phyloP scores from a whole-genome alignment of 2,329 filamentous ascomycete species.

The Monilinia polystroma region DNA sequence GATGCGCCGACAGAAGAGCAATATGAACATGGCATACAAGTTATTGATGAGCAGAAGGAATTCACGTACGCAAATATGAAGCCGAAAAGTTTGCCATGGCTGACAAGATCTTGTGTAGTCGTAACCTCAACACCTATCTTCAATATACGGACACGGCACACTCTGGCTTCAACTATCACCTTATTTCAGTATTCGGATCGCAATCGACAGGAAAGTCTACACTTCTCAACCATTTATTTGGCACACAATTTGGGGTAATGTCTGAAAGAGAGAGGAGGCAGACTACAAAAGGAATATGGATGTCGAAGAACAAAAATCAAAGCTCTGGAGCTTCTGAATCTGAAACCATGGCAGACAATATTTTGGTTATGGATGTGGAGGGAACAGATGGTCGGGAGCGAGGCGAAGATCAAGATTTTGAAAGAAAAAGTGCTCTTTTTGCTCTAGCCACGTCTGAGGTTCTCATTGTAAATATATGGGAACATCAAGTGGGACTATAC shows the following conservation, averaged over 20 bases:
- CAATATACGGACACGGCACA: constrained; percentile 75
- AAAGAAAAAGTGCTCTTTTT: constrained; percentile 96
- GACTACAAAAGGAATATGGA: constrained; percentile 99
- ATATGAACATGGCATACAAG: constrained; percentile 93
- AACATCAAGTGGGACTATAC: constrained; percentile 96
- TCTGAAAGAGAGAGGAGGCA: constrained; percentile 89
- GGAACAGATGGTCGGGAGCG: constrained; percentile 94
- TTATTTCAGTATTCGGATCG: constrained; percentile 98
- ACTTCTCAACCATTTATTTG: constrained; percentile 91
- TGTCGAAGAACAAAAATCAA: constrained; percentile 88
- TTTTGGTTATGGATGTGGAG: constrained; percentile 98
- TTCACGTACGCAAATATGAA: constrained; percentile 72
- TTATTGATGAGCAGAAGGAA: constrained; percentile 92
- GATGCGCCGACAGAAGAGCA: constrained; percentile 61
- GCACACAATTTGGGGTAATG: constrained; percentile 97
- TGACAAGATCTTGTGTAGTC: constrained; percentile 49
- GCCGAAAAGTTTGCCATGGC: constrained; percentile 17
- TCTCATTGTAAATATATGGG: constrained; percentile 98
- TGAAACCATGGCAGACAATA: constrained; percentile 87
- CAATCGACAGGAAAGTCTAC: constrained; percentile 99
- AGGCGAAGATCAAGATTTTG: constrained; percentile 98
- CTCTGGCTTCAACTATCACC: constrained; percentile 97
- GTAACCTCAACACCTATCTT: constrained; percentile 79
- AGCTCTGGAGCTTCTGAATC: constrained; percentile 49
- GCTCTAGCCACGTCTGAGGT: constrained; percentile 97